Percentiles rank a stretch among this genome's conserved stretches.
Evolutionary conservation across 2,329 filamentous ascomycete genomes (phyloP).

Genomic region (Xylaria sp.): DNA sequence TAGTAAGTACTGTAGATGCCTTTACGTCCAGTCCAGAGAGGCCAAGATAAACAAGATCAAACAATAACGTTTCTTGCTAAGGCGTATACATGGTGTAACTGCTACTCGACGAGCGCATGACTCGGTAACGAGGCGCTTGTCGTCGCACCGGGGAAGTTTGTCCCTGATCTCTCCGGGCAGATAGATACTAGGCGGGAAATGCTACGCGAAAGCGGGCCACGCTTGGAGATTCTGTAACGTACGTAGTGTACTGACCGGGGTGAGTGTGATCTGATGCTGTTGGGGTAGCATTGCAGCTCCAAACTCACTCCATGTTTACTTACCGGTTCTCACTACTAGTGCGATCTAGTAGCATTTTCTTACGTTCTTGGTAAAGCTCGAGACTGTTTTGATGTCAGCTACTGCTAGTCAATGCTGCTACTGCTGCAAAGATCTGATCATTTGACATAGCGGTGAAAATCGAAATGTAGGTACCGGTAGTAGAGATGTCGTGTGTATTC

Average conservation of each 20-base stretch:
- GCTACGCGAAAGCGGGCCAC: constrained; percentile 38
- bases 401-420: constrained; percentile 10
- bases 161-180: constrained; percentile 23
- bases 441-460: constrained; percentile 24
- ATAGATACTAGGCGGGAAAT: constrained; percentile 27
- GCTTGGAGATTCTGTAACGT: constrained; percentile 44
- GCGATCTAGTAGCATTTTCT: too few species aligned
- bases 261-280: constrained; percentile 39
- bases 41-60: not conserved
- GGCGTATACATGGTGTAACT: constrained; percentile 1
- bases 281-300: constrained; percentile 43
- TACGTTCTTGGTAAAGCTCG: too few species aligned
- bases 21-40: not conserved
- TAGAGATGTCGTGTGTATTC: not conserved
- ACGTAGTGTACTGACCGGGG: constrained; percentile 36
- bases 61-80: not conserved
- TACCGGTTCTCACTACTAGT: constrained; percentile 25
- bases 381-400: too few species aligned
- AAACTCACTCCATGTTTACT: constrained; percentile 37
- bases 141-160: constrained; percentile 13
- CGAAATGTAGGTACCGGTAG: not conserved
- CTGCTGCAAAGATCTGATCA: constrained; percentile 25
- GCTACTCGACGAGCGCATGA: constrained; percentile 16
- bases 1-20: not conserved
- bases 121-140: constrained; percentile 9